Percentiles rank a stretch among this genome's conserved stretches.
phyloP scores from a whole-genome alignment of 805 yeast species.

The Danielozyma ontarioensis region DNA sequence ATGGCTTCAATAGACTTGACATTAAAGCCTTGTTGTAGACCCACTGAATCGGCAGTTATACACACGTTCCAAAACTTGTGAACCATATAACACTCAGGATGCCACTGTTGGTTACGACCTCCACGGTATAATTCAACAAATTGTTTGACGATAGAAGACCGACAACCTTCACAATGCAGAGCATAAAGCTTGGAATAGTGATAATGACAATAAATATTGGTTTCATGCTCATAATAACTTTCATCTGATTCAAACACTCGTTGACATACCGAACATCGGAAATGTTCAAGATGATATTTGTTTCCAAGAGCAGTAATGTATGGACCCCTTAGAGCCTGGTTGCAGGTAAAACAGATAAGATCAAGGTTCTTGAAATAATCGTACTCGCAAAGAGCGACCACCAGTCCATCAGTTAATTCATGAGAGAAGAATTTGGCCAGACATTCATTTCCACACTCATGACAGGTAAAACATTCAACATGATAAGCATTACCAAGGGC shows the following conservation, averaged over 20 bases:
- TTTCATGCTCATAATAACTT: constrained; percentile 84
- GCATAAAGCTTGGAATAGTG: constrained; percentile 88
- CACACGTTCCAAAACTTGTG: constrained; percentile 94
- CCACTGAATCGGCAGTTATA: constrained; percentile 56
- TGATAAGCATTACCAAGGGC: constrained; percentile 80
- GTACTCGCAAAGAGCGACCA: constrained; percentile 74
- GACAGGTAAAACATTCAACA: constrained; percentile 81
- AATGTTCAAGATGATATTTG: constrained; percentile 92
- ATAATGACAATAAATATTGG: constrained; percentile 80
- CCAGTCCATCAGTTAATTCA: constrained; percentile 37
- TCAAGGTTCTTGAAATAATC: constrained; percentile 85
- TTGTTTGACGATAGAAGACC: constrained; percentile 85
- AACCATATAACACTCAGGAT: constrained; percentile 98
- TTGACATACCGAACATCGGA: constrained; percentile 83
- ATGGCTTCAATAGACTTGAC: constrained; percentile 1
- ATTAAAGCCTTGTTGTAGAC: constrained; percentile 27
- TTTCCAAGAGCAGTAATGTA: constrained; percentile 90
- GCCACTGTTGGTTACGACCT: constrained; percentile 95
- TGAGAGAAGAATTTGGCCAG: constrained; percentile 86
- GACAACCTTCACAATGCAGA: constrained; percentile 89
- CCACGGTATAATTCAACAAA: constrained; percentile 90
- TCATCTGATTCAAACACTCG: constrained; percentile 86
- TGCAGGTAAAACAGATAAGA: constrained; percentile 81
- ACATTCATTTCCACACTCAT: constrained; percentile 77
- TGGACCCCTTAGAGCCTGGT: constrained; percentile 82